Evolutionary conservation across 306 rosid genomes (phyloP).

Genomic region (Canavalia gladiata): DNA sequence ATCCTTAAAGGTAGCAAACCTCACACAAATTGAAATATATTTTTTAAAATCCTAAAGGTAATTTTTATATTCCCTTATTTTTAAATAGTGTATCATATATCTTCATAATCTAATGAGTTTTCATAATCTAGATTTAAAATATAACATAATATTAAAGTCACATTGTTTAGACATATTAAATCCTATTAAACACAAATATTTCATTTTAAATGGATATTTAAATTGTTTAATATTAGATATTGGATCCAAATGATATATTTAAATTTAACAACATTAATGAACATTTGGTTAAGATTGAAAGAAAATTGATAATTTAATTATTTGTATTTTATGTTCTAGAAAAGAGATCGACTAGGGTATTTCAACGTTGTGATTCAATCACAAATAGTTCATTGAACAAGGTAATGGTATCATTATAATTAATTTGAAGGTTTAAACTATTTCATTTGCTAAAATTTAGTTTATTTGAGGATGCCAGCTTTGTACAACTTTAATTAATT

Average conservation of each 20-base stretch:
- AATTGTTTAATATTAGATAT: conserved; percentile 30
- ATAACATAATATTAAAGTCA: conserved; percentile 50
- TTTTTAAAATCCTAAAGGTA: conserved; percentile 32
- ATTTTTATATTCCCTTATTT: conserved; percentile 29
- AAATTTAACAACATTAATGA: conserved; percentile 10
- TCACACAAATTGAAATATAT: conserved; percentile 43
- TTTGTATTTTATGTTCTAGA: no score
- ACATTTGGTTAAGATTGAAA: conserved; percentile 5
- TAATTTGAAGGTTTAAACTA: no score
- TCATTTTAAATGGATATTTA: conserved; percentile 43
- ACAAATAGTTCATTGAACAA: no score
- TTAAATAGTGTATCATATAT: conserved; percentile 48
- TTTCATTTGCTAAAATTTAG: no score
- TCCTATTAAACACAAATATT: conserved; percentile 42
- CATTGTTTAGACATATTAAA: conserved; percentile 65
- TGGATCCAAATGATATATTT: conserved; percentile 41
- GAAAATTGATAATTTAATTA: no score
- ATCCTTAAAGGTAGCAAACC: conserved; percentile 74
- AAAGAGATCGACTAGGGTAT: no score
- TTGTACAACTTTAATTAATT: neutral
- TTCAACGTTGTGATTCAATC: no score
- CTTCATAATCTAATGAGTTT: conserved; percentile 44
- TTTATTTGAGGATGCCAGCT: conserved; percentile 48
- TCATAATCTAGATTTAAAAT: conserved; percentile 32
- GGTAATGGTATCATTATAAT: no score